phyloP scores from a whole-genome alignment of 495 filamentous ascomycete species.

The Podospora tetraspora region DNA sequence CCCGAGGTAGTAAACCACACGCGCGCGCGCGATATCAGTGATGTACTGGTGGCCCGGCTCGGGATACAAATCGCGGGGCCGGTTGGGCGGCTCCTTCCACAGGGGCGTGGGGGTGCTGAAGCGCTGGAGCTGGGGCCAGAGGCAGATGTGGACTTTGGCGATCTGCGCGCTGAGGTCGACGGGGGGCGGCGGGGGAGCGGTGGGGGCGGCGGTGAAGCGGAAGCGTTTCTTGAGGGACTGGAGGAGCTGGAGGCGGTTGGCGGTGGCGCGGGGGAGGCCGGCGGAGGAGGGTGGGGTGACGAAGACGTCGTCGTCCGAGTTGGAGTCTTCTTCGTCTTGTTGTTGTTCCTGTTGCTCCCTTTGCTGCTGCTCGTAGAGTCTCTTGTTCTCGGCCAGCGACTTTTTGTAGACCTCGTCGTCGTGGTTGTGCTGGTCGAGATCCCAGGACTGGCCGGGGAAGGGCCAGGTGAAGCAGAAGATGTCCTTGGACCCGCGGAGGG shows the following conservation, averaged over 20 bases:
- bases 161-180: conserved; percentile 25
- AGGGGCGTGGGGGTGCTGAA: not conserved
- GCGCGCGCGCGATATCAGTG: conserved; percentile 20
- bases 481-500: conserved; percentile 38
- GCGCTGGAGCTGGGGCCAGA: conserved; percentile 28
- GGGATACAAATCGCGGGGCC: not conserved
- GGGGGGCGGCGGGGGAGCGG: not conserved
- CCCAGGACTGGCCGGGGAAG: conserved; percentile 36
- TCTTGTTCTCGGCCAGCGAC: conserved; percentile 22
- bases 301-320: not conserved
- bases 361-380: not conserved
- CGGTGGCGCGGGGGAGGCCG: not conserved
- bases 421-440: conserved; percentile 31
- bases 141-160: conserved; percentile 37
- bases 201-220: not conserved
- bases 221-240: not conserved
- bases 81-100: not conserved
- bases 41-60: conserved; percentile 21
- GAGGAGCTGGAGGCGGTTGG: not conserved
- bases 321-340: not conserved
- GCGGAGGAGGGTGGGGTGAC: not conserved
- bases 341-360: not conserved
- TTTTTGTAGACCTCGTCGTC: conserved; percentile 30
- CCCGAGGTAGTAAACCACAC: conserved; percentile 35
- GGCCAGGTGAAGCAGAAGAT: conserved; percentile 42